Base-by-base conservation (phyloP, 208 protist species). In the Acanthamoeba healyi region DNA sequence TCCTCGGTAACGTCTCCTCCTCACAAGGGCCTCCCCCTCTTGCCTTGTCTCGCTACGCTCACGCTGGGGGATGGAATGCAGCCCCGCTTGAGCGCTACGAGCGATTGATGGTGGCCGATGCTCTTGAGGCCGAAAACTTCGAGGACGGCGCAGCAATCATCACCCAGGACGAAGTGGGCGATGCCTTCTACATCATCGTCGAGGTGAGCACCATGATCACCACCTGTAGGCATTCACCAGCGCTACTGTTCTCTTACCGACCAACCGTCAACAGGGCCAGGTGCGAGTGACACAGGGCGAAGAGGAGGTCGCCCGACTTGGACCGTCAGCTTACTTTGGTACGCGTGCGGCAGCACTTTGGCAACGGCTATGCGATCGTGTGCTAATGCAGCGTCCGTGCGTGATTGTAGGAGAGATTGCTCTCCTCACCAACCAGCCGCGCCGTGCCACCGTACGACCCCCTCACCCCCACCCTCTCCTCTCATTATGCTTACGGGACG, bases 151-250 rank as follows among this genome's bases (percentile, higher is more conserved):
- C 63, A 2, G 15, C 46, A 3, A 94, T 98, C 56, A 95, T 98
- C 32, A 40, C 58, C 15, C 96, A 98, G 77, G 97, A 96, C 58
- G 97, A 98, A 0, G 40, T n/a, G 17, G 97, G 97, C 29, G 95
- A 98, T 54, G 36, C 91, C 19, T 98, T 98, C 89, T 97, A 95
- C 89, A 96, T 97, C 51, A 95, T 97, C 46, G 94, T 95, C 61
- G 96, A 97, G 95, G 96, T 92, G 17, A 5, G 44, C 12, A 49
- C 44, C 44, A 15, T 12, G 44, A 4, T 12, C 4, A 12, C 70
- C 7, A 24, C 7, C 40, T 42, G 32, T 2, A 9, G 10, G 34
- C 40, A 24, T 32, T 4, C 10, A 6, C 22, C 6, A 7, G 40
- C 36, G 40, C 10, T 2, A 36, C 70, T 14, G 10, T n/a, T 5